Base-by-base conservation (phyloP, 106 monocot species). In the Hemerocallis citrina region DNA sequence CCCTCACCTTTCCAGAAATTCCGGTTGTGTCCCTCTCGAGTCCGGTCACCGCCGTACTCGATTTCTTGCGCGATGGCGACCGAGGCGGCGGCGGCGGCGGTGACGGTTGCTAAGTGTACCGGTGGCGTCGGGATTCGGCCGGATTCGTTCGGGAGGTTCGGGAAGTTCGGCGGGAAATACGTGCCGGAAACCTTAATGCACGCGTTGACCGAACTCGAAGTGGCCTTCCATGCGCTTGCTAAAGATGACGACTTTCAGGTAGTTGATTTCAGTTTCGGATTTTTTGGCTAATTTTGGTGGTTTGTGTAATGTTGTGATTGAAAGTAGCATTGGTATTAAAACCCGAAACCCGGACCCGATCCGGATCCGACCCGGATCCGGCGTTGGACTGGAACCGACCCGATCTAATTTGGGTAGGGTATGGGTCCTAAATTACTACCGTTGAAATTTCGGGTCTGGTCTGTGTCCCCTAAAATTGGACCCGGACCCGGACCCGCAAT, bases 111-210 rank as follows among this genome's bases (percentile, higher is more conserved):
- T n/a, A n/a, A n/a, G n/a, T n/a, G n/a, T n/a, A n/a, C n/a, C n/a
- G n/a, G n/a, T n/a, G n/a, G 36, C 19, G 2, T 35, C 22, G 41
- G 55, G 32, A 62, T 27, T 62, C 58, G 92, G 51, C 92, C 92
- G 8, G 88, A 93, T 46, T 61, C 81, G 23, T 85, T 80, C 51
- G 85, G 92, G 14, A 25, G 88, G 61, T 88, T 88, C 52, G 88
- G 88, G 42, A 78, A 54, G 62, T 93, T 88, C 45, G 92, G 92
- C 35, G 92, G 92, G 47, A 93, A 88, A 74, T 93, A 93, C 29
- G 92, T 93, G 22, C 92, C 92, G 14, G 92, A 93, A 59, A 93
- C 92, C 22, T 79, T 88, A 22, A 88, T 93, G 92, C 68, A 88
- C 12, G 92, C 85, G 2, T 65, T 85, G 2, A 42, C 78, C 5